Percentiles rank a stretch among this genome's conserved stretches.
These are phyloP conservation scores for Dactylis glomerata DNA, from an alignment of 176 grass and related monocot genomes.

Conservation along the genomic window DNA sequence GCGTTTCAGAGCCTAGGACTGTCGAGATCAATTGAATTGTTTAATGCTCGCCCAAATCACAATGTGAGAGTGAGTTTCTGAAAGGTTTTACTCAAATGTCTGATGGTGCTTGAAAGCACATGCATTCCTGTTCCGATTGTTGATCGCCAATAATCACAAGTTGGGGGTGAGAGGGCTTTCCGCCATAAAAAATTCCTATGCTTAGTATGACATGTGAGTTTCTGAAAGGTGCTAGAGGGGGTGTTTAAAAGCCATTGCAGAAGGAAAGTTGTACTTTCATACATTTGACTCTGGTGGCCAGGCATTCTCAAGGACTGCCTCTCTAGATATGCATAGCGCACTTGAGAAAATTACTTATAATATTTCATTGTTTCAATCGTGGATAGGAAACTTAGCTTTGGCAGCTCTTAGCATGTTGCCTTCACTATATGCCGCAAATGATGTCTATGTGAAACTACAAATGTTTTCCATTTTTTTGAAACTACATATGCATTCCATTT, in stretches of 20 bases:
- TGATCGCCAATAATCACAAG: too few relatives aligned
- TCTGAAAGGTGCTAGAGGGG: conserved; percentile 91
- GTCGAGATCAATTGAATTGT: conserved; percentile 82
- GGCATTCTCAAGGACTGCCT: conserved; percentile 34
- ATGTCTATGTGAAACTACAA: neutral
- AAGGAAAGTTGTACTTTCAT: conserved; percentile 85
- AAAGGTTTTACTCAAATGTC: neutral
- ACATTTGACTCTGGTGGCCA: conserved; percentile 89
- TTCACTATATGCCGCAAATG: neutral
- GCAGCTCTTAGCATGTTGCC: conserved; percentile 42
- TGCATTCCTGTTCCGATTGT: too few relatives aligned
- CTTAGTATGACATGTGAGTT: too few relatives aligned
- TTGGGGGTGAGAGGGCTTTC: too few relatives aligned
- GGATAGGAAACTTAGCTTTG: conserved; percentile 70
- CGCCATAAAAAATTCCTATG: too few relatives aligned
- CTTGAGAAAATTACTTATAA: neutral
- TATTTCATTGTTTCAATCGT: neutral
- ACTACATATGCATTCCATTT: too few relatives aligned
- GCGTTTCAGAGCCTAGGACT: conserved; percentile 67
- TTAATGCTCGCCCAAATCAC: conserved; percentile 69
- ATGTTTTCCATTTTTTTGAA: too few relatives aligned
- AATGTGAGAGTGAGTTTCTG: conserved; percentile 45
- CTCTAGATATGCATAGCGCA: neutral
- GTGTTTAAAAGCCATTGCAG: conserved; percentile 81
- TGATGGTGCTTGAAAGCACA: conserved; percentile 15